A percentile compares a stretch with the other conserved stretches of the same genome.
Conservation (phyloP, 2,329 filamentous ascomycete species). For the Colletotrichum sp. region DNA sequence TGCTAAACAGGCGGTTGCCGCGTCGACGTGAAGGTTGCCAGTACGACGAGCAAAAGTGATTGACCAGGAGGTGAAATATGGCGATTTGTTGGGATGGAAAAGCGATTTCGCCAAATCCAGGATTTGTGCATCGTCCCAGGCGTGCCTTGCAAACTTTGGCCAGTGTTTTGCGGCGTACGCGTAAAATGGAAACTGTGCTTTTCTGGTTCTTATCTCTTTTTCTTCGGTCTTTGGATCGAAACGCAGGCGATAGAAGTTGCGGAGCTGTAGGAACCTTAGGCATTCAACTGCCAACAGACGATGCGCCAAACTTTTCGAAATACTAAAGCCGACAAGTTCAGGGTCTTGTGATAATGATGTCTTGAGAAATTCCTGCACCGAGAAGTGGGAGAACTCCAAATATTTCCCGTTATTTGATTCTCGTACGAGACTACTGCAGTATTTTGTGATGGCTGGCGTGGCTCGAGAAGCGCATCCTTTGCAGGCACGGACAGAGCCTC, state of each 20-base stretch:
- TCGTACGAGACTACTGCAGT: neutral
- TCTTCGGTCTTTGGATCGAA: rapidly evolving
- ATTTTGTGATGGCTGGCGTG: neutral
- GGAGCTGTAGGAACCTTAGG: too few relatives aligned
- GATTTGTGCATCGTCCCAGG: too few relatives aligned
- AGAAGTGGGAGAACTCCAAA: neutral
- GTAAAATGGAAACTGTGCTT: too few relatives aligned
- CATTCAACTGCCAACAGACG: too few relatives aligned
- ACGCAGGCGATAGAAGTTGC: too few relatives aligned
- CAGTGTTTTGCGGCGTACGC: too few relatives aligned
- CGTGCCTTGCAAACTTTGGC: rapidly evolving
- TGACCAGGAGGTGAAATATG: too few relatives aligned
- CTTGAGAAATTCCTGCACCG: neutral
- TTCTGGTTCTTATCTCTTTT: rapidly evolving
- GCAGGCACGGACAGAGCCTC: too few relatives aligned
- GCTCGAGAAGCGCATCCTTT: rapidly evolving
- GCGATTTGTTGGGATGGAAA: too few relatives aligned
- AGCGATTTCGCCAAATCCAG: too few relatives aligned
- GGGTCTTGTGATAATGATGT: rapidly evolving
- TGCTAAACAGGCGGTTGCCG: rapidly evolving
- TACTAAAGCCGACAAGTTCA: rapidly evolving
- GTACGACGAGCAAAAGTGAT: too few relatives aligned
- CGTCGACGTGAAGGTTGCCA: too few relatives aligned
- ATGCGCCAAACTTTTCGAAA: rapidly evolving
- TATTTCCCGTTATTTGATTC: neutral